Conservation (phyloP, 352 stramenopile species). For the Globisporangium parvum region DNA sequence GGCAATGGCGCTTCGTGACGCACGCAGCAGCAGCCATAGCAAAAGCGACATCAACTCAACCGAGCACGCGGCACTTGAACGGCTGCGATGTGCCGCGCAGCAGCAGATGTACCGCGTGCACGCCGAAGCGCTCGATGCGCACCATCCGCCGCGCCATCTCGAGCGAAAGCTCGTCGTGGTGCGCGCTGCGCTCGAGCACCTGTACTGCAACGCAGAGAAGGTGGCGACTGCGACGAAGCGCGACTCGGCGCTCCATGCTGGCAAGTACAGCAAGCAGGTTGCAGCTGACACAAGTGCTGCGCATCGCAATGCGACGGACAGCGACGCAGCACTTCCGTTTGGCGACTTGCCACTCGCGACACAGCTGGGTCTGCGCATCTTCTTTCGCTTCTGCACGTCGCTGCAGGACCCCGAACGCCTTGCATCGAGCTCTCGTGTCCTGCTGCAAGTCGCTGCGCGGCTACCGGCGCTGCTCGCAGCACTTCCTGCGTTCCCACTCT, state of each 20-base stretch:
- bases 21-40: slow-evolving; percentile 1
- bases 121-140: slow-evolving; percentile 20
- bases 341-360: slow-evolving; percentile 32
- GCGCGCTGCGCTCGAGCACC: slow-evolving; percentile 17
- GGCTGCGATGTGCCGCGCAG: background rate
- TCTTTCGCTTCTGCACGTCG: slow-evolving; percentile 60
- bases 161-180: slow-evolving; percentile 40
- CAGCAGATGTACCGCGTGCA: slow-evolving; percentile 13
- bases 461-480: slow-evolving; percentile 49
- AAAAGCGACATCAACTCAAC: background rate
- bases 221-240: background rate
- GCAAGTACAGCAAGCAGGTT: background rate
- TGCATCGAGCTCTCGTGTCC: slow-evolving; percentile 21
- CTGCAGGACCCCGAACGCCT: slow-evolving; percentile 27
- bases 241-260: background rate
- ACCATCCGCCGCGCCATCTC: slow-evolving; percentile 19
- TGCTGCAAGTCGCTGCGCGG: slow-evolving; percentile 41
- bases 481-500: slow-evolving; percentile 51
- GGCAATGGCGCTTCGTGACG: background rate
- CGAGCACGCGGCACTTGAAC: background rate
- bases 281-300: background rate
- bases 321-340: slow-evolving; percentile 21
- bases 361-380: slow-evolving; percentile 61
- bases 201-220: slow-evolving; percentile 12
- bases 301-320: background rate